Evolutionary conservation across 2,329 filamentous ascomycete species (phyloP).

Genomic region (Aaosphaeria arxii): DNA sequence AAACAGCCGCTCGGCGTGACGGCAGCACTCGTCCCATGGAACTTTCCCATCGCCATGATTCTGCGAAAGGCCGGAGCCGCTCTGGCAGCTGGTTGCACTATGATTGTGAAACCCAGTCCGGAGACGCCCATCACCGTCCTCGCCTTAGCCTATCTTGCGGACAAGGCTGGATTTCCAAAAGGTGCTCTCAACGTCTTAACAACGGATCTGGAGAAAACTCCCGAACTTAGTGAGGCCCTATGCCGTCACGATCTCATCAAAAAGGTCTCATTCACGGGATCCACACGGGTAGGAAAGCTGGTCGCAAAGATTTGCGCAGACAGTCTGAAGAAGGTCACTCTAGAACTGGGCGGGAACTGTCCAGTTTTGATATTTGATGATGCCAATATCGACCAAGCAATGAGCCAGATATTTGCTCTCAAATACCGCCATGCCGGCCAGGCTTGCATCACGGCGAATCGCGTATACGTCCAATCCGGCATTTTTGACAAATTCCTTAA

Average conservation of each 20-base stretch:
- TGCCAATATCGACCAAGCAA: conserved; percentile 58
- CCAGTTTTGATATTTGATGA: conserved; percentile 65
- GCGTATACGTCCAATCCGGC: conserved; percentile 61
- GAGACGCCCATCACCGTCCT: conserved; percentile 40
- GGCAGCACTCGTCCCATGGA: conserved; percentile 70
- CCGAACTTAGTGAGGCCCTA: conserved; percentile 51
- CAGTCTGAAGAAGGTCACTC: conserved; percentile 62
- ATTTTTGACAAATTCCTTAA: conserved; percentile 62
- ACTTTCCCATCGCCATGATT: conserved; percentile 68
- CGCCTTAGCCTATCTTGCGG: conserved; percentile 37
- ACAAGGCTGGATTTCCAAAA: conserved; percentile 48
- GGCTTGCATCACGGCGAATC: conserved; percentile 63
- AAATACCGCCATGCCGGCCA: conserved; percentile 62
- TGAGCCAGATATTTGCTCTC: conserved; percentile 44
- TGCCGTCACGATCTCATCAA: conserved; percentile 59
- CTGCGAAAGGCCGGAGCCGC: conserved; percentile 66
- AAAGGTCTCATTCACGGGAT: conserved; percentile 60
- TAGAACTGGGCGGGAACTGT: conserved; percentile 64
- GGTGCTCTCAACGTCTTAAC: conserved; percentile 62
- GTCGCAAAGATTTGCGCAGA: conserved; percentile 59
- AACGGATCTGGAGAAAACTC: conserved; percentile 56
- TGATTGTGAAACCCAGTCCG: conserved; percentile 55
- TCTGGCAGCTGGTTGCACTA: conserved; percentile 69
- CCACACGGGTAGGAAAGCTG: conserved; percentile 60
- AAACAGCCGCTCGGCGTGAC: conserved; percentile 72